Evolutionary conservation across 1,284 basidiomycete genomes (phyloP).

Genomic region (Porogramme epimiltina): DNA sequence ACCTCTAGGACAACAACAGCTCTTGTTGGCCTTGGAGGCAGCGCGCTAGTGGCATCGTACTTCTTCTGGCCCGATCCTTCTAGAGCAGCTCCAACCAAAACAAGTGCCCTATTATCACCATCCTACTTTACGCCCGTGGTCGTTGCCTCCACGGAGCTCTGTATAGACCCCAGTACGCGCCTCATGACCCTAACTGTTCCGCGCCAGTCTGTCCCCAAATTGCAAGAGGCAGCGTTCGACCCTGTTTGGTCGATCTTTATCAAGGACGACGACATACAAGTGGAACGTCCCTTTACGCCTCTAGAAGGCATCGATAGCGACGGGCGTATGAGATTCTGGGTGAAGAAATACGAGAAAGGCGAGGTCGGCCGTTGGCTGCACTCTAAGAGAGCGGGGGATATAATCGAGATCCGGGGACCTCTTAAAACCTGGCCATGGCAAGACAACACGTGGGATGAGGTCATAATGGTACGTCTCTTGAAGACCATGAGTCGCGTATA

Average conservation of each 20-base stretch:
- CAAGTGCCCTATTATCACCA: constrained; percentile 47
- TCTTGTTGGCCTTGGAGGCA: constrained; percentile 34
- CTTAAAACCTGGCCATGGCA: constrained; percentile 72
- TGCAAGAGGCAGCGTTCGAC: constrained; percentile 23
- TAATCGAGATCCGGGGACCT: constrained; percentile 78
- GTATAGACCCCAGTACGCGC: constrained; percentile 39
- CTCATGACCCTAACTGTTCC: constrained; percentile 65
- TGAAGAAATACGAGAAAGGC: constrained; percentile 77
- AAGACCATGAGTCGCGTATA: not conserved
- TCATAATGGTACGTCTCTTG: constrained; percentile 67
- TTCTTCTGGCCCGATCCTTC: constrained; percentile 51
- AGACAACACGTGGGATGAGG: constrained; percentile 67
- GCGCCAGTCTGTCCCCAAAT: constrained; percentile 39
- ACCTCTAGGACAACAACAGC: constrained; percentile 4
- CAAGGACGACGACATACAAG: constrained; percentile 86
- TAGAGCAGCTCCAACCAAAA: constrained; percentile 37
- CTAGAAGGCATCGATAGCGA: constrained; percentile 65
- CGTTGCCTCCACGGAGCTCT: constrained; percentile 52
- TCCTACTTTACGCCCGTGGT: constrained; percentile 65
- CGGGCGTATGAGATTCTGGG: constrained; percentile 71
- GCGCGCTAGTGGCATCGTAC: constrained; percentile 42
- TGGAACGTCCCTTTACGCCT: constrained; percentile 86
- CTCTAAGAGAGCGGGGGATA: constrained; percentile 65
- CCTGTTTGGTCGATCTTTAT: constrained; percentile 79
- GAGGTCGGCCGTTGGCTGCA: constrained; percentile 85